Base-by-base conservation (phyloP, 192 early-diverging fungal genomes). In the Coemansia sp. region DNA sequence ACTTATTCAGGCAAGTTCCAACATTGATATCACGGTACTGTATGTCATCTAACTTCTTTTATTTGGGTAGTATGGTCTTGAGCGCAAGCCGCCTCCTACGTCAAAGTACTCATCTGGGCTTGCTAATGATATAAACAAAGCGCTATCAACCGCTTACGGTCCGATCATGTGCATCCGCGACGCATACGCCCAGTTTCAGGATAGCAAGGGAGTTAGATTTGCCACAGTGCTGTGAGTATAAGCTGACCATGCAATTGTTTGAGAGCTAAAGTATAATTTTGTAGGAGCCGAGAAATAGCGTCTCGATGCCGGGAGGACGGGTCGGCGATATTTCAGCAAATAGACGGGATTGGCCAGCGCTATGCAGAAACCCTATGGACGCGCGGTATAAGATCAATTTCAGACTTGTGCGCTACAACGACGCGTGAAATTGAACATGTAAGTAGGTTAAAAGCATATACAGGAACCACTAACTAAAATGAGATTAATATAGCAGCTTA, bases 281-380 rank as follows among this genome's bases (percentile, higher is more conserved):
- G 32, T 72, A 45, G 62, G 48, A 50, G 58, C 58, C 80, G 55
- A 39, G 80, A 64, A 30, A 60, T 81, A 11, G 50, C 50, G 15
- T 71, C 77, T 8, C 66, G 61, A 44, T 70, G 71, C 31, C 75
- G 74, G 65, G 83, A 83, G 31, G 44, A 69, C 34, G 61, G 70
- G 5, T 56, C 79, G 2, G 61, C 72, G 5, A 36, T 82, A 17
- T 34, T 84, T 16, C 76, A 81, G 56, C 86, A 88, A 60, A 67
- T 88, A 20, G 78, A 82, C 10, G 79, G 75, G 4, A 66, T 88
- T 31, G 86, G 86, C 0, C 81, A 80, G 3, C 64, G 69, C 11
- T 65, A 80, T 10, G 61, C 84, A 0, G 68, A 67, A 21, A 64
- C 45, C 10, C 63, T 88, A 3, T 76, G 74, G 50, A 71, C 53